Conservation (phyloP, 2,329 filamentous ascomycete genomes). For the Hypoxylon sp. region DNA sequence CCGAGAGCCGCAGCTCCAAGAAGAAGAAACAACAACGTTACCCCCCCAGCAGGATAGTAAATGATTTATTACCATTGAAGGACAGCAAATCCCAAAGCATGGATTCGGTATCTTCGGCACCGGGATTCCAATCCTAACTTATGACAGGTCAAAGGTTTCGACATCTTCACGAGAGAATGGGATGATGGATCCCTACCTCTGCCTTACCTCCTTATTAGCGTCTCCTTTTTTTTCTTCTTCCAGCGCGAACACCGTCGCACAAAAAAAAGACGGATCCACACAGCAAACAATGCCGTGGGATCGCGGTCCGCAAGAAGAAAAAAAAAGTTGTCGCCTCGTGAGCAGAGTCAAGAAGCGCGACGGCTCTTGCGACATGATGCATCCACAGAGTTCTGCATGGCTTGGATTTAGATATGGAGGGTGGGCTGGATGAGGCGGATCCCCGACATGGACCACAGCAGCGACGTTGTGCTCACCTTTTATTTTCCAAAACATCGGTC, state of each 20-base stretch:
- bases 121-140: slow-evolving; percentile 39
- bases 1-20: slow-evolving; percentile 34
- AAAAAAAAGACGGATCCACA: slow-evolving; percentile 31
- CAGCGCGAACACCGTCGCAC: slow-evolving; percentile 28
- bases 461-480: slow-evolving; percentile 32
- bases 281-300: slow-evolving; percentile 33
- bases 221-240: slow-evolving; percentile 10
- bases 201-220: slow-evolving; percentile 26
- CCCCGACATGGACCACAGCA: slow-evolving; percentile 13
- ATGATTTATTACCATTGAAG: slow-evolving; percentile 36
- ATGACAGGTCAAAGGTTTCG: slow-evolving; percentile 33
- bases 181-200: slow-evolving; percentile 14
- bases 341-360: slow-evolving; percentile 6
- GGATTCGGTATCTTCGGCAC: slow-evolving; percentile 43
- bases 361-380: slow-evolving; percentile 13
- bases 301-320: slow-evolving; percentile 11
- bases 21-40: slow-evolving; percentile 19
- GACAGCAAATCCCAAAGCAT: slow-evolving; percentile 36
- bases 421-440: slow-evolving; percentile 28
- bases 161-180: slow-evolving; percentile 26
- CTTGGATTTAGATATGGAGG: slow-evolving; percentile 19
- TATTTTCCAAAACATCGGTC: slow-evolving; percentile 35
- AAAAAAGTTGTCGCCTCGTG: slow-evolving; percentile 14
- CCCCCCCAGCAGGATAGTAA: slow-evolving; percentile 24
- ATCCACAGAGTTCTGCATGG: slow-evolving; percentile 26